Conservation (phyloP, 2,329 filamentous ascomycete genomes). For the Beauveria caledonica region DNA sequence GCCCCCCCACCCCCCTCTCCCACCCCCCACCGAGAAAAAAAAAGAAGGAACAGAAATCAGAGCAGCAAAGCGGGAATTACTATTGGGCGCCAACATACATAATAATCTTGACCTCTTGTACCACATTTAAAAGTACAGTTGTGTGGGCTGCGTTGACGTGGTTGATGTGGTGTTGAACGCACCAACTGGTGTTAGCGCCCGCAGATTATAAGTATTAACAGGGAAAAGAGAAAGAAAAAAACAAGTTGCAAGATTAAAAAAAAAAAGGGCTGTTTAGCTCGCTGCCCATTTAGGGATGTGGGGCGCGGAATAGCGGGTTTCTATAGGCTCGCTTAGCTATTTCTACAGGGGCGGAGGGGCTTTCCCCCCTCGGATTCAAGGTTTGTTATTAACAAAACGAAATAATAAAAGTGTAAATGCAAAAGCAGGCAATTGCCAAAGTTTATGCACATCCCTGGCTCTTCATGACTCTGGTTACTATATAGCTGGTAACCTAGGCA, state of each 20-base stretch:
- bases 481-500: not conserved
- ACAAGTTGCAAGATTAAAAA: not conserved
- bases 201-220: not conserved
- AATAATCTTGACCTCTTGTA: too few relatives aligned
- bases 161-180: not conserved
- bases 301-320: not conserved
- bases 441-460: not conserved
- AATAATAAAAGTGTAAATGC: not conserved
- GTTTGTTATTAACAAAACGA: not conserved
- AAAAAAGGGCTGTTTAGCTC: not conserved
- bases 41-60: too few relatives aligned
- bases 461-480: not conserved
- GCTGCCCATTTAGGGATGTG: slow-evolving; percentile 10
- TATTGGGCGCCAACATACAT: too few relatives aligned
- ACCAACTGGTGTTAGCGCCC: not conserved
- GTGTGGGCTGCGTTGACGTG: too few relatives aligned
- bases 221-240: not conserved
- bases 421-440: not conserved
- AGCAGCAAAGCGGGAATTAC: too few relatives aligned
- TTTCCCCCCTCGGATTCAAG: not conserved
- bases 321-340: slow-evolving; percentile 4
- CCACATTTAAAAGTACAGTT: too few relatives aligned
- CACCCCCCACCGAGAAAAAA: too few relatives aligned
- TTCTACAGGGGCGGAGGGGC: not conserved
- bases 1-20: too few relatives aligned